These are phyloP conservation scores for Podila clonocystis DNA, from an alignment of 192 early-diverging fungal genomes.

Conservation along the genomic window DNA sequence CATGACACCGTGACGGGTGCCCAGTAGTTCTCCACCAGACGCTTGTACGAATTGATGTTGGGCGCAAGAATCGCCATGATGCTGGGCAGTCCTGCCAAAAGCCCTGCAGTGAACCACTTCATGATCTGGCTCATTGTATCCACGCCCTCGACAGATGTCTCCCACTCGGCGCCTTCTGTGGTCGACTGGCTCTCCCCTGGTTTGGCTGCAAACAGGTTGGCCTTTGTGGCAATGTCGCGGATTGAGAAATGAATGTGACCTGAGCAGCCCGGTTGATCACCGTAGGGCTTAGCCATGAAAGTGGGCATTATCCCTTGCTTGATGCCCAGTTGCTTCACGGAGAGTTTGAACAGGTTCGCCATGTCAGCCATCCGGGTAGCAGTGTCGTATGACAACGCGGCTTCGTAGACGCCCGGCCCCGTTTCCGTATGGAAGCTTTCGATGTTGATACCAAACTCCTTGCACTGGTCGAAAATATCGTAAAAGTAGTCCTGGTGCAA, in stretches of 20 bases:
- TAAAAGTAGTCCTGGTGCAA: constrained; percentile 77
- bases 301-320: constrained; percentile 76
- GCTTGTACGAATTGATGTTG: constrained; percentile 85
- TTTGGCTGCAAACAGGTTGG: constrained; percentile 64
- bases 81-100: constrained; percentile 70
- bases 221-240: constrained; percentile 52
- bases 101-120: constrained; percentile 63
- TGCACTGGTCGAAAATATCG: constrained; percentile 72
- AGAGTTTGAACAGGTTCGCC: constrained; percentile 81
- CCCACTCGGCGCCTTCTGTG: constrained; percentile 17
- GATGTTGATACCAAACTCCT: constrained; percentile 66
- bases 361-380: constrained; percentile 73
- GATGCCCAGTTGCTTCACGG: constrained; percentile 77
- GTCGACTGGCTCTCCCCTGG: constrained; percentile 18
- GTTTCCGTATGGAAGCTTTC: constrained; percentile 88
- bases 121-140: constrained; percentile 63
- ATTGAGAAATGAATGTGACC: constrained; percentile 84
- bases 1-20: constrained; percentile 85
- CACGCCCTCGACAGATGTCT: constrained; percentile 31
- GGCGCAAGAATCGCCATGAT: constrained; percentile 80
- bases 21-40: constrained; percentile 86
- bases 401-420: constrained; percentile 86
- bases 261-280: constrained; percentile 78
- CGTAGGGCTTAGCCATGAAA: constrained; percentile 89
- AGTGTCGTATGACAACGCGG: constrained; percentile 71